Evolutionary conservation across 805 yeast species (phyloP).

Genomic region (Cyberlindnera maritima): DNA sequence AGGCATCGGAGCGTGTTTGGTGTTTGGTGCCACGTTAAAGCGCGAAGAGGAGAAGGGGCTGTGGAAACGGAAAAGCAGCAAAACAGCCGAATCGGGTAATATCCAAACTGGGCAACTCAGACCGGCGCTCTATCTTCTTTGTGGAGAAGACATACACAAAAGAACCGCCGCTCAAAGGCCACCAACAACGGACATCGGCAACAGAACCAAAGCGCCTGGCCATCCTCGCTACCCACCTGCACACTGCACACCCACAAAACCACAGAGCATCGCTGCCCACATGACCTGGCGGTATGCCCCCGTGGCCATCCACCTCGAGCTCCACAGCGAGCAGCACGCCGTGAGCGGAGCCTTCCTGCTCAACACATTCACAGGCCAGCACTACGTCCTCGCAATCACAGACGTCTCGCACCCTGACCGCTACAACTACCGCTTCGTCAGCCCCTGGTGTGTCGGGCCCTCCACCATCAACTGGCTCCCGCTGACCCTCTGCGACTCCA

Average conservation of each 20-base stretch:
- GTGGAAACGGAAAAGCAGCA: no score
- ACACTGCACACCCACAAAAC: no score
- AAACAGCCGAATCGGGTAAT: slow-evolving; percentile 1
- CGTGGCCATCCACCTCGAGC: slow-evolving; percentile 25
- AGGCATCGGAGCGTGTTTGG: no score
- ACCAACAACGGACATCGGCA: background rate
- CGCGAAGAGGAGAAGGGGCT: no score
- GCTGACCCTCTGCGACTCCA: slow-evolving; percentile 7
- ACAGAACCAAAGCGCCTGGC: background rate
- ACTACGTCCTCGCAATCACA: slow-evolving; percentile 21
- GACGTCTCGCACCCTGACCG: slow-evolving; percentile 16
- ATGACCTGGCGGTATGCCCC: slow-evolving; percentile 25
- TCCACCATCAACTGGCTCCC: slow-evolving; percentile 14
- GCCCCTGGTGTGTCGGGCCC: slow-evolving; percentile 20
- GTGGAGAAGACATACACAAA: slow-evolving; percentile 10
- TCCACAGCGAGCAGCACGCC: slow-evolving; percentile 13
- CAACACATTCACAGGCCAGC: slow-evolving; percentile 10
- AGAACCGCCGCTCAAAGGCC: no score
- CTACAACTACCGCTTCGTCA: slow-evolving; percentile 16
- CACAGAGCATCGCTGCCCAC: no score
- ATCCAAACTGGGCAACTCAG: slow-evolving; percentile 1
- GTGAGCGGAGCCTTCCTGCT: slow-evolving; percentile 24
- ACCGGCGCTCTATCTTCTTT: slow-evolving; percentile 3
- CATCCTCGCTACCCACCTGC: no score
- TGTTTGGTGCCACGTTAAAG: no score